A percentile compares a stretch with the other conserved stretches of the same genome.
Evolutionary conservation across 2,329 filamentous ascomycete genomes (phyloP).

Genomic region (Elsinoe arachidis): DNA sequence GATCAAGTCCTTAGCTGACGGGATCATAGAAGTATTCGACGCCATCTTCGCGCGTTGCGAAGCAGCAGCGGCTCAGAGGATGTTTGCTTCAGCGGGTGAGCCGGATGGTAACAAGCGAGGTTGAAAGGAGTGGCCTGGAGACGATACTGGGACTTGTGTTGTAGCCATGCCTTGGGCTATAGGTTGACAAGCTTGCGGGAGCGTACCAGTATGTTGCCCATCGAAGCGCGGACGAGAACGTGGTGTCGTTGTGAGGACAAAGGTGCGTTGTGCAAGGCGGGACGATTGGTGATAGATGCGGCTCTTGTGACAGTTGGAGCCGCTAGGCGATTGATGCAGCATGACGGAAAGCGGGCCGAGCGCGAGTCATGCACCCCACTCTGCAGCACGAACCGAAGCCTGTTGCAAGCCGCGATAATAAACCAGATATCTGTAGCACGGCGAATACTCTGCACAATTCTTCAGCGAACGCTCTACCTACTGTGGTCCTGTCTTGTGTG

Average conservation of each 20-base stretch:
- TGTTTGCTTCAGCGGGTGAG: not conserved
- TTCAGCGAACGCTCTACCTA: not conserved
- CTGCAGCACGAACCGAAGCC: too few species aligned
- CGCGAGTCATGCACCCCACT: not conserved
- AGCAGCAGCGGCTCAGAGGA: not conserved
- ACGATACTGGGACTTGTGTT: too few species aligned
- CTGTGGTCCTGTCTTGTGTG: too few species aligned
- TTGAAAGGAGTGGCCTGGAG: too few species aligned
- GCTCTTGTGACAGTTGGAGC: not conserved
- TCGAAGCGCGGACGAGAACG: too few species aligned
- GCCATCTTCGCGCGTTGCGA: constrained; percentile 1
- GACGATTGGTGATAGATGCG: not conserved
- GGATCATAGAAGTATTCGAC: constrained; percentile 31
- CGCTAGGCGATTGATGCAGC: not conserved
- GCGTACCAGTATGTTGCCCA: too few species aligned
- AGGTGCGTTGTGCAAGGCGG: not conserved
- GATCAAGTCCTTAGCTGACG: constrained; percentile 60
- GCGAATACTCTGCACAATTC: not conserved
- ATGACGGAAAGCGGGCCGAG: not conserved
- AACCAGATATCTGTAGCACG: not conserved
- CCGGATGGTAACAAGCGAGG: not conserved
- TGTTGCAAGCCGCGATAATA: too few species aligned
- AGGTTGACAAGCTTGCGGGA: too few species aligned
- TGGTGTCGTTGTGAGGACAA: too few species aligned
- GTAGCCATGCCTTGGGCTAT: not conserved